Evolutionary conservation across 2,329 filamentous ascomycete genomes (phyloP).

Genomic region (Emericellopsis atlantica): DNA sequence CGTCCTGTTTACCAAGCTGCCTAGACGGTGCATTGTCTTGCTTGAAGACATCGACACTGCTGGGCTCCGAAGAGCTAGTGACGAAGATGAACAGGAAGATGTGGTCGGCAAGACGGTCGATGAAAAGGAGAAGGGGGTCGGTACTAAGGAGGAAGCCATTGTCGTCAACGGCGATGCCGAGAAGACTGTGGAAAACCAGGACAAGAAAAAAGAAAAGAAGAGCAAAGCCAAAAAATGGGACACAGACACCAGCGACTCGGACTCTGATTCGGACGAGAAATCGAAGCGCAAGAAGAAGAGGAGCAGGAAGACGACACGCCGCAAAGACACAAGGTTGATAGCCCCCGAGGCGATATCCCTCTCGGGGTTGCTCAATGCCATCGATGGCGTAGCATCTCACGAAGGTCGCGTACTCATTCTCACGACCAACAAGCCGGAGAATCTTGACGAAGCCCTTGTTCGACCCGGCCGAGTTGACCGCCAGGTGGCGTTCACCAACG

Average conservation of each 20-base stretch:
- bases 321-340: slow-evolving; percentile 11
- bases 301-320: slow-evolving; percentile 4
- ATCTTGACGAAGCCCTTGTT: slow-evolving; percentile 61
- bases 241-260: slow-evolving; percentile 7
- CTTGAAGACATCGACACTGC: slow-evolving; percentile 60
- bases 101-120: slow-evolving; percentile 12
- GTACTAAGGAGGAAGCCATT: slow-evolving; percentile 6
- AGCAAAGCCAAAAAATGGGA: slow-evolving; percentile 8
- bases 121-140: slow-evolving; percentile 5
- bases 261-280: slow-evolving; percentile 9
- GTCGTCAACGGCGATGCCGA: slow-evolving; percentile 3
- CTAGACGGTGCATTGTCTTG: slow-evolving; percentile 50
- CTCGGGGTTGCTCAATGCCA: slow-evolving; percentile 69
- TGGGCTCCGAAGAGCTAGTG: slow-evolving; percentile 31
- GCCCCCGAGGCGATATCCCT: slow-evolving; percentile 47
- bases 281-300: slow-evolving; percentile 7
- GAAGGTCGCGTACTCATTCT: slow-evolving; percentile 72
- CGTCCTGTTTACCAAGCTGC: slow-evolving; percentile 45
- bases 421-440: slow-evolving; percentile 68
- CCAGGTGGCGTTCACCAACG: slow-evolving; percentile 51
- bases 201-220: slow-evolving; percentile 13
- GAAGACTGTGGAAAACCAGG: neutral
- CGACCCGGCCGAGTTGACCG: slow-evolving; percentile 62
- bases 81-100: slow-evolving; percentile 17
- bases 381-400: slow-evolving; percentile 70